Base-by-base conservation (phyloP, 2,329 filamentous ascomycete species). In the Fusarium sororula region DNA sequence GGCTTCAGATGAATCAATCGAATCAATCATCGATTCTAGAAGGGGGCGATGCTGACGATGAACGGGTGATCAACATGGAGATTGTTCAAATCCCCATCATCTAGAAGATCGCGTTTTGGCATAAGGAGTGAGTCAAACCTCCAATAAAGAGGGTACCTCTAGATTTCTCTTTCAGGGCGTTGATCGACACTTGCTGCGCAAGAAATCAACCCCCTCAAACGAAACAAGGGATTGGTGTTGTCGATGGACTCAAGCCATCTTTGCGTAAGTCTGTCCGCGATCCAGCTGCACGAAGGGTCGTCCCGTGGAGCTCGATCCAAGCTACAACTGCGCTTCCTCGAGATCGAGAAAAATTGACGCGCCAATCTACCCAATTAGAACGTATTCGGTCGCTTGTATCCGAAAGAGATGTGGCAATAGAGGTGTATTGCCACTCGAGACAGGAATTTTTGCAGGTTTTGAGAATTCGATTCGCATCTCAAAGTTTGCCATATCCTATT, bases 301-400 rank as follows among this genome's bases (percentile, higher is more conserved):
- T 73, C 60, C 73, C 68, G 63, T 47, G 55, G 54, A 67, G 69
- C 70, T 73, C 77, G 80, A 82, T 82, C 68, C 60, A 63, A 67
- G 66, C 79, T 80, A 81, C 65, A 32, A 50, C 68, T 74, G 78
- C 75, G 74, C 67, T 72, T 79, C 70, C 37, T 64, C 14, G 45
- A 72, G 77, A 81, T 82, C 81, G 75, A 65, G 44, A 56, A 47
- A 48, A 47, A 35, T 51, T 47, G 44, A 28, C 68, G 61, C 68
- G 60, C 32, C 47, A 59, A 61, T 13, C 12, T 38, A 41, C 6
- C 74, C 72, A 77, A 78, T 77, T 32, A 64, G 54, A 73, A 22
- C 4, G 39, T 35, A 30, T 65, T 47, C 53, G 26, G 28, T 65
- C 54, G 45, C 56, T 53, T 47, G 51, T 38, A 68, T 77, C 69